phyloP scores from a whole-genome alignment of 176 grass and related monocot genomes.

The Ananas comosus region DNA sequence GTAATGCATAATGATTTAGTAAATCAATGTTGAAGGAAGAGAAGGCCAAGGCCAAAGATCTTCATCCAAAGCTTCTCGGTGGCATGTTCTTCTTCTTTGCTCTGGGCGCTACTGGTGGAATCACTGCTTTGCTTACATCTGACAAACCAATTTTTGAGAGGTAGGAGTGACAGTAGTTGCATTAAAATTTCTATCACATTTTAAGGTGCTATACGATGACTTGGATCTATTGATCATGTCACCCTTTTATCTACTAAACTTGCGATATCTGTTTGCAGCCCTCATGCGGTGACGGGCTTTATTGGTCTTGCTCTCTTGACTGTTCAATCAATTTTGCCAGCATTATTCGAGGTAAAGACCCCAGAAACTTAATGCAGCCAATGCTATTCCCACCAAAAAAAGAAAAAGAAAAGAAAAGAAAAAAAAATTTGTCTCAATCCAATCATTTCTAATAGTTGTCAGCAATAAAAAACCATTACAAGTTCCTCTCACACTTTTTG shows the following conservation, averaged over 20 bases:
- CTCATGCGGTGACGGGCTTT: conserved; percentile 62
- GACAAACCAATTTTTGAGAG: conserved; percentile 90
- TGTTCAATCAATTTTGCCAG: conserved; percentile 66
- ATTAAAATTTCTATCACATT: not conserved
- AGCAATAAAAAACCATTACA: too few species aligned
- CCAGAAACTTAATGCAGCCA: too few species aligned
- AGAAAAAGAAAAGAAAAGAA: too few species aligned
- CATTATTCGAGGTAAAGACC: conserved; percentile 53
- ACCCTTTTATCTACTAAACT: not conserved
- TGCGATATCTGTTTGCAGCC: conserved; percentile 33
- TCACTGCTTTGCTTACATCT: conserved; percentile 80
- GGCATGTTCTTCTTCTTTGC: conserved; percentile 99
- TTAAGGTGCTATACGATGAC: not conserved
- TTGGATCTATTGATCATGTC: not conserved
- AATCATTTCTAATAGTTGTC: too few species aligned
- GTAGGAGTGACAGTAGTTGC: conserved; percentile 16
- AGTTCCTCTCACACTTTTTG: too few species aligned
- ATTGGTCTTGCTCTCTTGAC: conserved; percentile 60
- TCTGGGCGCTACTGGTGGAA: conserved; percentile 62
- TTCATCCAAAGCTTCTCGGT: conserved; percentile 79
- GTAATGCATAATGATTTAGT: not conserved
- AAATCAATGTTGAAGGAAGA: conserved; percentile 48
- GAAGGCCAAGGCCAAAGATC: conserved; percentile 87
- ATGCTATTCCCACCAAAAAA: too few species aligned
- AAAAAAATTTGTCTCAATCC: too few species aligned